Evolutionary conservation across 202 grass and related monocot genomes (phyloP), one percentile per base, ranked within the genome.

Genomic region (Brachypodium distachyon): DNA sequence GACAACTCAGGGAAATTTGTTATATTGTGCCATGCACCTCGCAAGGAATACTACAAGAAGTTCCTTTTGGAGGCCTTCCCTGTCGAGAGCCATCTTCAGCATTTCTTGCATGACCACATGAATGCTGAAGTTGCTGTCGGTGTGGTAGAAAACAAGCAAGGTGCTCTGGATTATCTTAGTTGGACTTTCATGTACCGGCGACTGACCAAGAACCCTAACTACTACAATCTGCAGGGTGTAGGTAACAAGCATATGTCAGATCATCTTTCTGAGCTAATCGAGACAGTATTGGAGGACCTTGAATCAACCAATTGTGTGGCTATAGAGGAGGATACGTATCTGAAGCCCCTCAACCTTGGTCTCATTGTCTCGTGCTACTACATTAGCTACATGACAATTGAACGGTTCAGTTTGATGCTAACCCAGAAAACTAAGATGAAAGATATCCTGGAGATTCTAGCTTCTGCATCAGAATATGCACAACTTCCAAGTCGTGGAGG

Each of bases 131-230:
- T 93, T 68, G 90, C 73, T 9, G 81, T 67, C 16, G 90, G 83
- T 33, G 79, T 88, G 57, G 55, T 79, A 53, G 86, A 97, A 82
- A 97, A 86, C 66, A 97, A 97, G 81, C 94, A 97, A 83, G 88
- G 87, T 85, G 94, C 90, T 12, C 78, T 89, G 48, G 94, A 97
- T 86, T 97, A 93, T 52, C 88, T 97, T 62, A 97, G 90, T 7
- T 97, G 94, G 94, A 97, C 83, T 77, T 97, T 93, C 72, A 97
- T 97, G 94, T 93, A 93, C 53, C 71, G 88, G 62, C 77, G 88
- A 71, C 72, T 93, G 54, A 91, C 81, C 8, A 97, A 97, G 85
- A 93, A 97, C 29, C 86, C 94, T 31, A 97, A 93, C 80, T 91
- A 87, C 81, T 91, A 93, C 70, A 97, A 93, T 74, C 81, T 93